Evolutionary conservation across 306 rosid genomes (phyloP).

Genomic region (Quercus berberidifolia): DNA sequence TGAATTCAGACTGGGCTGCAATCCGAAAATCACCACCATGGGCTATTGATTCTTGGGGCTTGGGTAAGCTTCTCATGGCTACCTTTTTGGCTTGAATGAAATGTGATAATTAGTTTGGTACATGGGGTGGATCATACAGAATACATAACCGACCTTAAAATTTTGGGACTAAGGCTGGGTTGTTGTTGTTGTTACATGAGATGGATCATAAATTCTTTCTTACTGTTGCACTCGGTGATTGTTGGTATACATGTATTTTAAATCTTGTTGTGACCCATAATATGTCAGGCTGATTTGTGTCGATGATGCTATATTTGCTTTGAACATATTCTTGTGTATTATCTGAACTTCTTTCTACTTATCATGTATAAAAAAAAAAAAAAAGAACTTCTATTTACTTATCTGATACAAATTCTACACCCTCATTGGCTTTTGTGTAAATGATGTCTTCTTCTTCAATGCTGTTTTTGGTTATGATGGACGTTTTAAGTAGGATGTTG

Average conservation of each 20-base stretch:
- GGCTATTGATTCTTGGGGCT: constrained; percentile 98
- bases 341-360: constrained; percentile 19
- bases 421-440: constrained; percentile 17
- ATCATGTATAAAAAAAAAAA: too few species aligned
- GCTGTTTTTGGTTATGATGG: too few species aligned
- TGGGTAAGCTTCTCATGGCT: constrained; percentile 64
- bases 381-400: not conserved
- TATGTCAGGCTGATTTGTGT: not conserved
- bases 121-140: not conserved
- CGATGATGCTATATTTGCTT: not conserved
- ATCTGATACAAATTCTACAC: not conserved
- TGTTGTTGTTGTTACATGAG: not conserved
- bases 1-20: constrained; percentile 87
- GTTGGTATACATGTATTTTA: not conserved
- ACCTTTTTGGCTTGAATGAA: constrained; percentile 8
- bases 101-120: constrained; percentile 21
- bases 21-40: constrained; percentile 92
- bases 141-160: constrained; percentile 23
- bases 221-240: constrained; percentile 14
- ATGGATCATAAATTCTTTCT: not conserved
- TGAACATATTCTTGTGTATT: constrained; percentile 8
- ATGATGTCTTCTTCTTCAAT: not conserved
- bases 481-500: too few species aligned
- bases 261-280: not conserved
- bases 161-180: constrained; percentile 48